Evolutionary conservation across 164 flowering plant species (phyloP), one percentile per base, ranked within the genome.

Genomic region (Aristolochia fimbriata): DNA sequence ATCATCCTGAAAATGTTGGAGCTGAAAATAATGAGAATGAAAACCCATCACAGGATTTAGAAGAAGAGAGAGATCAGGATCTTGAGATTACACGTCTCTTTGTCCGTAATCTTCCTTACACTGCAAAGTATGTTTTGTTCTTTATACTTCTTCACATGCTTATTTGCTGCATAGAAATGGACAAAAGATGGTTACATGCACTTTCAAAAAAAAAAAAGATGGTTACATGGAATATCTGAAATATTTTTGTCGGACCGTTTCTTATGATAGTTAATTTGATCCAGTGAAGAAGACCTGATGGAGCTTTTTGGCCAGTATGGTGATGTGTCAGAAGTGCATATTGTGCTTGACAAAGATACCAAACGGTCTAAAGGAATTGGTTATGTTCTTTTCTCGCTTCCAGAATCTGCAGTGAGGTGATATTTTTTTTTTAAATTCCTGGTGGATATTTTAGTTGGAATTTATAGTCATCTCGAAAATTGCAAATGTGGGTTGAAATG

Each of bases 41-140:
- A 30, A 64, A 64, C 20, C 70, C 63, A 16, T 66, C 76, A 37
- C 55, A 70, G 49, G 65, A 54, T 37, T 9, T 46, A 15, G 57
- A 65, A 65, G 76, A 72, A 59, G 78, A 68, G 43, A 68, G 61
- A 43, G 78, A 69, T 41, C 80, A 71, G 67, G 62, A 51, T 61
- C 70, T 83, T 47, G 80, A 87, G 59, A 73, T 76, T 61, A 81
- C 78, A 15, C 97, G 99, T 17, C 96, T 93, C 46, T 93, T 90
- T 75, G 80, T 90, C 15, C 86, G 92, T 27, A 93, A 93, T 75
- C 88, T 93, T 59, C 97, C 96, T 63, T 93, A 84, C 73, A 71
- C 86, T 69, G 80, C 99, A 71, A 88, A 83, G 99, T 93, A 81
- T 33, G 61, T 0, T 50, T 6, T 55, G 31, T 33, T 67, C 50